Base-by-base conservation (phyloP, 2,329 filamentous ascomycete genomes). In the Botrytis porri region DNA sequence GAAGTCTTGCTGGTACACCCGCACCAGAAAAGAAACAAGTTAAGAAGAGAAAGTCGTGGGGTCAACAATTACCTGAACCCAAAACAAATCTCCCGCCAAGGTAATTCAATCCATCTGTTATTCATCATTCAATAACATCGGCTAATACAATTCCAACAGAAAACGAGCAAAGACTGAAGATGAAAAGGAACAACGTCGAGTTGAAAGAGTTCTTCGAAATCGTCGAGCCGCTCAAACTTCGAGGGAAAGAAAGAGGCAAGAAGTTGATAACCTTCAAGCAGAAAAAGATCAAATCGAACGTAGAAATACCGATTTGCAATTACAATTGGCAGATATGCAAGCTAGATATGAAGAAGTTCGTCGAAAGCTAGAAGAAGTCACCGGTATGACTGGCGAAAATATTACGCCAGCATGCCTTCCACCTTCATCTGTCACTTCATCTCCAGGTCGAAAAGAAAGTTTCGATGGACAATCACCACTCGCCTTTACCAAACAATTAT, bases 151-250 rank as follows among this genome's bases (percentile, higher is more conserved):
- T 39, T 39, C 65, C 18, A 1, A 0, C 75, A 94, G 93, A 77
- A 99, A 99, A 89, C 94, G 96, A 75, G 96, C 96, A 79, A 99
- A 98, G 88, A 99, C 96, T 4, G 95, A 97, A 80, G 96, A 98
- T 80, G 96, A 99, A 84, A 99, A 99, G 85, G 96, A 98, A 84
- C 96, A 99, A 83, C 92, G 96, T 62, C 93, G 96, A 75, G 97
- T 98, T 72, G 96, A 99, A 86, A 93, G 96, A 75, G 96, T 99
- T 77, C 93, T 98, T 79, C 92, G 96, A 62, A 99, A 99, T 82
- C 93, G 96, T 77, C 93, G 95, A 74, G 96, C 96, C 63, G 96
- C 96, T 59, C 96, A 98, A 86, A 98, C 97, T 74, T 99, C 96
- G 6, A 88, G 96, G 69, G 96, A 99, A 67, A 79, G 80, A 43